These are phyloP conservation scores for Bruguiera hainesii DNA, from an alignment of 441 rosid genomes.

Conservation along the genomic window DNA sequence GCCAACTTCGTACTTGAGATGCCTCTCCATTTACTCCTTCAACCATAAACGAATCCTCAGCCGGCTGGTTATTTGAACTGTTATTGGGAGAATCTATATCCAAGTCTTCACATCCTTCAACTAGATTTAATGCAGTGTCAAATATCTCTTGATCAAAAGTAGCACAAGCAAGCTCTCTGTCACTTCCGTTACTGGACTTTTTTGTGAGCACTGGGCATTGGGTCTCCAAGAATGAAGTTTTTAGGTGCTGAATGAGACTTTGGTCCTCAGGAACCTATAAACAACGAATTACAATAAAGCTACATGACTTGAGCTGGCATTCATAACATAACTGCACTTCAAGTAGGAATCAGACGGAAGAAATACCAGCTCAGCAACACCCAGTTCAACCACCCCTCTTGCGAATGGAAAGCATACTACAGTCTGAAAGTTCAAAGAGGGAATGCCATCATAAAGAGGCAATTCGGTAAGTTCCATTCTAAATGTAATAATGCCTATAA, in stretches of 20 bases:
- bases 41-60: conserved; percentile 43
- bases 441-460: not conserved
- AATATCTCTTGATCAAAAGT: conserved; percentile 32
- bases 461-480: too few species aligned
- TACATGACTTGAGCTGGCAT: conserved; percentile 5
- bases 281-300: conserved; percentile 11
- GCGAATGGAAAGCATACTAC: conserved; percentile 80
- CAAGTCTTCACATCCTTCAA: conserved; percentile 34
- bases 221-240: conserved; percentile 55
- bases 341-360: conserved; percentile 1
- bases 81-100: conserved; percentile 45
- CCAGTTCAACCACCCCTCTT: conserved; percentile 84
- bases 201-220: conserved; percentile 37
- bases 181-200: conserved; percentile 26
- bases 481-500: not conserved
- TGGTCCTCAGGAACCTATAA: conserved; percentile 73
- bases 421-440: conserved; percentile 50
- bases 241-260: conserved; percentile 54
- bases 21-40: conserved; percentile 51
- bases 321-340: conserved; percentile 1
- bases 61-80: conserved; percentile 41
- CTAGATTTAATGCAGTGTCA: conserved; percentile 33
- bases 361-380: conserved; percentile 75
- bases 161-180: conserved; percentile 28
- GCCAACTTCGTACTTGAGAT: conserved; percentile 75